Percentiles rank a stretch among this genome's conserved stretches.
These are phyloP conservation scores for Chaetothyriales sp. DNA, from an alignment of 2,329 filamentous ascomycete genomes.

Conservation along the genomic window DNA sequence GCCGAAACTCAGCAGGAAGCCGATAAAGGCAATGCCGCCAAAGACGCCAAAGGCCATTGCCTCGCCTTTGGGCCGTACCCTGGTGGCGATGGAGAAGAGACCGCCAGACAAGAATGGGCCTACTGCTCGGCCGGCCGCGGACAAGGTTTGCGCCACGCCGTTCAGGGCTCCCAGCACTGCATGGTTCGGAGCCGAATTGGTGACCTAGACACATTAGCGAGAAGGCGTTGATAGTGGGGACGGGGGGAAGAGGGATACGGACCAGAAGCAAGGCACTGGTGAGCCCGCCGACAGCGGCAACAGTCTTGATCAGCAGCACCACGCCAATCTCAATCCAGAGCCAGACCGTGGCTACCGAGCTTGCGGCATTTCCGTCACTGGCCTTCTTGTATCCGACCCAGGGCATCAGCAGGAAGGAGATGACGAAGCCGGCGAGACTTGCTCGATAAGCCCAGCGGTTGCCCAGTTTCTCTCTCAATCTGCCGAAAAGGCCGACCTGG, in stretches of 20 bases:
- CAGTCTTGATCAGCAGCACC: constrained; percentile 74
- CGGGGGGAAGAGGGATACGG: constrained; percentile 24
- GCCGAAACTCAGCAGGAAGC: constrained; percentile 65
- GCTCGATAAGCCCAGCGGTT: constrained; percentile 74
- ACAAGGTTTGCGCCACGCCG: constrained; percentile 84
- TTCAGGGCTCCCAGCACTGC: constrained; percentile 80
- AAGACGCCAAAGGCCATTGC: constrained; percentile 77
- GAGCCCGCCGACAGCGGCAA: constrained; percentile 76
- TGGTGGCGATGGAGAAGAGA: constrained; percentile 66
- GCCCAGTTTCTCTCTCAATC: constrained; percentile 62
- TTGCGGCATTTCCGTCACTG: constrained; percentile 39
- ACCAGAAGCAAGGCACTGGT: constrained; percentile 81
- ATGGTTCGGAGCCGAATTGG: constrained; percentile 78
- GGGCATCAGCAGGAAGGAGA: constrained; percentile 77
- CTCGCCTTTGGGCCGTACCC: constrained; percentile 66
- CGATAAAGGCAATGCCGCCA: constrained; percentile 65
- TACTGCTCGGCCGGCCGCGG: constrained; percentile 73
- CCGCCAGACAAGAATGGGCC: constrained; percentile 81
- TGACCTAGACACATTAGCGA: constrained; percentile 48
- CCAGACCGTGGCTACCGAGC: constrained; percentile 45
- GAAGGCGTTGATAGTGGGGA: background rate
- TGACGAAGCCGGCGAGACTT: constrained; percentile 63
- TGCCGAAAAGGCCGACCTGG: constrained; percentile 73
- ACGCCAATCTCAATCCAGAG: constrained; percentile 69
- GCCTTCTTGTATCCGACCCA: constrained; percentile 64